phyloP scores from a whole-genome alignment of 768 basidiomycete genomes.

The Phylloporus sp. region DNA sequence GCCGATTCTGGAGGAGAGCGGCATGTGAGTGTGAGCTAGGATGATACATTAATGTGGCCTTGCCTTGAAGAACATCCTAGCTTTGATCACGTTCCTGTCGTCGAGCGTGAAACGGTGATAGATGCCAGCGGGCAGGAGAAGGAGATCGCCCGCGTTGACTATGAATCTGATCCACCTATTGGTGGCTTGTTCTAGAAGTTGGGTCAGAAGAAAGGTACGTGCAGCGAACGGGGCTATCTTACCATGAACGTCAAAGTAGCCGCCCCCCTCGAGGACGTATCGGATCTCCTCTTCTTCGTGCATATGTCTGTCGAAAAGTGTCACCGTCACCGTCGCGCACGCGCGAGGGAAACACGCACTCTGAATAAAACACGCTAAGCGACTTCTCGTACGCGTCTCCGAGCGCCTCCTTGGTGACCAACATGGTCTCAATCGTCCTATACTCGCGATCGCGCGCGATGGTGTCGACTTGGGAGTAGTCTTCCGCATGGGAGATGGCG shows the following conservation, averaged over 20 bases:
- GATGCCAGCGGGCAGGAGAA: conserved; percentile 85
- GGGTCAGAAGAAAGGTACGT: neutral
- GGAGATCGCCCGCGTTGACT: conserved; percentile 70
- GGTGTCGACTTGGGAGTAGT: conserved; percentile 50
- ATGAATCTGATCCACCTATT: conserved; percentile 80
- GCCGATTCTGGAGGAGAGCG: conserved; percentile 63
- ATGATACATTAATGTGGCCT: conserved; percentile 4
- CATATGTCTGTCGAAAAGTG: conserved; percentile 66
- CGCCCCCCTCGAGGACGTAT: conserved; percentile 77
- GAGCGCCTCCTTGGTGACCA: conserved; percentile 70
- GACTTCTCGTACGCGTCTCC: conserved; percentile 81
- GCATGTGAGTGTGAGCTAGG: neutral
- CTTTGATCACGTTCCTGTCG: conserved; percentile 62
- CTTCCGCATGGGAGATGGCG: conserved; percentile 30
- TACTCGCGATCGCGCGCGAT: conserved; percentile 68
- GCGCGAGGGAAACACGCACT: conserved; percentile 46
- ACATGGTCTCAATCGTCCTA: conserved; percentile 79
- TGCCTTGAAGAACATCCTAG: conserved; percentile 82
- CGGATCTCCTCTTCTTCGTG: conserved; percentile 97
- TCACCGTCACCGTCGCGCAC: no score
- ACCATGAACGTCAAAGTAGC: conserved; percentile 91
- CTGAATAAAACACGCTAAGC: conserved; percentile 77
- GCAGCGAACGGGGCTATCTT: conserved; percentile 21
- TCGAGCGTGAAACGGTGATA: conserved; percentile 95
- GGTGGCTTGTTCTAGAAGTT: conserved; percentile 49